Conservation (phyloP, 345 rosid genomes). For the Reutealis trisperma region DNA sequence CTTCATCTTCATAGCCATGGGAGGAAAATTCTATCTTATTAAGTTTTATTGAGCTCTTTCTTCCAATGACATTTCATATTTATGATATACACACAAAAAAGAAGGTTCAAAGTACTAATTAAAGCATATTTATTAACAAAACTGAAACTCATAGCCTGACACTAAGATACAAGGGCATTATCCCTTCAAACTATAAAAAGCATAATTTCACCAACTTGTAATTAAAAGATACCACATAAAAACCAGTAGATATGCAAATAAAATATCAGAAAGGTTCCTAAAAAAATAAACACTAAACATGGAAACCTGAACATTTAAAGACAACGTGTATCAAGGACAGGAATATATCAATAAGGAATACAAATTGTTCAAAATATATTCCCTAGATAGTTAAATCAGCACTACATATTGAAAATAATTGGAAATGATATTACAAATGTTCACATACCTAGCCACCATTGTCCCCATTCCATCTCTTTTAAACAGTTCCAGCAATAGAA, state of each 20-base stretch:
- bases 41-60: too few species aligned
- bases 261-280: not conserved
- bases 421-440: not conserved
- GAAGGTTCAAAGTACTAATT: too few species aligned
- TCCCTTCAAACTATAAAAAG: not conserved
- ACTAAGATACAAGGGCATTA: not conserved
- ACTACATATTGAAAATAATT: not conserved
- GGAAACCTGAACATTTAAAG: not conserved
- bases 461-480: constrained; percentile 99
- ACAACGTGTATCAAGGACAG: not conserved
- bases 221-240: not conserved
- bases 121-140: too few species aligned
- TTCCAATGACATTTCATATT: too few species aligned
- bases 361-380: not conserved
- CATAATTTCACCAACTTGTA: not conserved
- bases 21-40: not conserved
- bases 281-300: not conserved
- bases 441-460: constrained; percentile 89
- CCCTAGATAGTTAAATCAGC: not conserved
- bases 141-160: too few species aligned
- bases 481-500: constrained; percentile 77
- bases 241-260: not conserved
- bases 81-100: too few species aligned
- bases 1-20: not conserved
- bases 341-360: not conserved